These are phyloP conservation scores for Paracamarosporium sp. DNA, from an alignment of 2,329 filamentous ascomycete genomes.

Conservation along the genomic window DNA sequence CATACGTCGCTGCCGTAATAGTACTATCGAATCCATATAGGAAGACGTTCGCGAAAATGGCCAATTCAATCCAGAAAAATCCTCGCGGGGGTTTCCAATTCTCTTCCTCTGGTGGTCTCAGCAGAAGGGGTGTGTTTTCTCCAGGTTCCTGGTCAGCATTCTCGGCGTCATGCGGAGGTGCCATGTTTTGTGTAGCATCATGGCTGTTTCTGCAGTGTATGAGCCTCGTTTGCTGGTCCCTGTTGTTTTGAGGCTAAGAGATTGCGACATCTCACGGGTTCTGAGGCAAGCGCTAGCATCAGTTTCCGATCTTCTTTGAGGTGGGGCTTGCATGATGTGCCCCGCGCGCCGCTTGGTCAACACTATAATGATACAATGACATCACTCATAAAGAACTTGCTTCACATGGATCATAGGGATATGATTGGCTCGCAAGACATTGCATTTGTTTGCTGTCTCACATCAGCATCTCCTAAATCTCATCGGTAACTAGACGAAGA, in stretches of 20 bases:
- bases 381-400: not conserved
- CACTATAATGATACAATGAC: not conserved
- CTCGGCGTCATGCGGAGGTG: conserved; percentile 9
- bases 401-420: no score
- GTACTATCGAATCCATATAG: conserved; percentile 61
- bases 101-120: conserved; percentile 21
- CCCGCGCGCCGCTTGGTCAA: not conserved
- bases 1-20: conserved; percentile 54
- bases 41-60: conserved; percentile 71
- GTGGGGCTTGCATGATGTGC: not conserved
- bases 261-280: conserved; percentile 1
- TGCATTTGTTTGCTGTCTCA: no score
- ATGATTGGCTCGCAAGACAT: no score
- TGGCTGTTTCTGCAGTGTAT: not conserved
- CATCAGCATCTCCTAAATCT: no score
- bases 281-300: not conserved
- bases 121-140: conserved; percentile 20
- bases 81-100: conserved; percentile 26
- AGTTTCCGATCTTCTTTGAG: not conserved
- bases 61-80: conserved; percentile 35
- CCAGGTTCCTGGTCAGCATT: conserved; percentile 2
- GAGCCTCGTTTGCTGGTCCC: not conserved
- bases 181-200: conserved; percentile 9
- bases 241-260: not conserved
- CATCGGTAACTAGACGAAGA: no score